A percentile compares a stretch with the other conserved stretches of the same genome.
These are phyloP conservation scores for Neurospora intermedia DNA, from an alignment of 495 filamentous ascomycete species.

Conservation along the genomic window DNA sequence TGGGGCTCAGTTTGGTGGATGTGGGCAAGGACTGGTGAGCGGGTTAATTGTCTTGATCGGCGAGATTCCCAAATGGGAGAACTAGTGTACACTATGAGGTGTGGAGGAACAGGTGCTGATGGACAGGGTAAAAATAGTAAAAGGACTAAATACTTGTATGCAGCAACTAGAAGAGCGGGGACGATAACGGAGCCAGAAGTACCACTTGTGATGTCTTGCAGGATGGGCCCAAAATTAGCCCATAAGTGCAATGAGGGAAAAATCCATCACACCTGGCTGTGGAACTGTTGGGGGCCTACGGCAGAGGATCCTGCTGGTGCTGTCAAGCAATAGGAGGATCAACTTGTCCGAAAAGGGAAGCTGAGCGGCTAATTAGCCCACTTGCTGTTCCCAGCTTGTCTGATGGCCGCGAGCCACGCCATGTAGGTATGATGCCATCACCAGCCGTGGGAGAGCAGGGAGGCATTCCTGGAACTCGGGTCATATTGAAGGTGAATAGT, in stretches of 20 bases:
- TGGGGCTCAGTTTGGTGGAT: background rate
- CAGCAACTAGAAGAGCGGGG: background rate
- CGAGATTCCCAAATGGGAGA: background rate
- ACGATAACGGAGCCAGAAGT: background rate
- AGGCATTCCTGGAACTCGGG: background rate
- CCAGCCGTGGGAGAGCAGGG: background rate
- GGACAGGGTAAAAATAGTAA: slow-evolving; percentile 11
- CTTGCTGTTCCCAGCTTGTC: background rate
- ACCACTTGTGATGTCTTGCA: background rate
- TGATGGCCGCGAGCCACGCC: background rate
- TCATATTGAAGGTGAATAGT: background rate
- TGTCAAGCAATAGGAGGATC: background rate
- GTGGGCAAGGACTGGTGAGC: background rate
- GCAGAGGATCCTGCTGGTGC: background rate
- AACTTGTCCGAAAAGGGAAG: slow-evolving; percentile 11
- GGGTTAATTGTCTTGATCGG: background rate
- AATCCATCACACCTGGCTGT: slow-evolving; percentile 9
- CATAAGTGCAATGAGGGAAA: slow-evolving; percentile 14
- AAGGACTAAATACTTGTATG: slow-evolving; percentile 5
- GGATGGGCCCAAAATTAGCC: slow-evolving; percentile 20
- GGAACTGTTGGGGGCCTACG: background rate
- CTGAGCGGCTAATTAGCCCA: slow-evolving; percentile 25
- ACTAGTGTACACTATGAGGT: background rate
- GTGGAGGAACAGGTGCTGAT: background rate
- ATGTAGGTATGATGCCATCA: background rate